Conservation (phyloP, 345 rosid species). For the Gossypium rotundifolium region DNA sequence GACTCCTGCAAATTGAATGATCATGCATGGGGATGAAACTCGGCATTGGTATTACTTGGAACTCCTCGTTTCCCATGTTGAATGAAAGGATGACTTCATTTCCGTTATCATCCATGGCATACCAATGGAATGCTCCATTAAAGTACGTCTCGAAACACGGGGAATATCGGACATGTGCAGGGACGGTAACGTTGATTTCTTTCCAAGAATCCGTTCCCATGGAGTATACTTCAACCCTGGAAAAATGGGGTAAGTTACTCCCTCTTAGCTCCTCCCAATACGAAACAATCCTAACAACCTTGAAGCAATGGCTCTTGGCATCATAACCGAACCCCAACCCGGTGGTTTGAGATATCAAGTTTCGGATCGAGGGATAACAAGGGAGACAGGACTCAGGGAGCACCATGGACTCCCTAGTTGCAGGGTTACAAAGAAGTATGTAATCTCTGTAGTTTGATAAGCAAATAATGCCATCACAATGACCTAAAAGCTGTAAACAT, state of each 20-base stretch:
- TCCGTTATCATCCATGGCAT: not conserved
- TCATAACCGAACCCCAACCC: conserved; percentile 12
- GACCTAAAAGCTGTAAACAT: conserved; percentile 9
- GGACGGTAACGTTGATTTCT: conserved; percentile 2
- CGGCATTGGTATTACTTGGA: not conserved
- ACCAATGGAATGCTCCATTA: conserved; percentile 9
- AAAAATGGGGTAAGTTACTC: not conserved
- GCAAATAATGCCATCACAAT: conserved; percentile 13
- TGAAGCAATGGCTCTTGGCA: not conserved
- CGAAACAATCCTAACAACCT: conserved; percentile 9
- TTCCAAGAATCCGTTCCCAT: conserved; percentile 6
- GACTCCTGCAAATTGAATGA: not conserved
- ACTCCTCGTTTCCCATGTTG: conserved; percentile 1
- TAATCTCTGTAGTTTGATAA: conserved; percentile 8
- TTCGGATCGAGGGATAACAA: not conserved
- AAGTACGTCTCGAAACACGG: conserved; percentile 10
- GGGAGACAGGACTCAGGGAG: conserved; percentile 4
- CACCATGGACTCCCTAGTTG: conserved; percentile 11
- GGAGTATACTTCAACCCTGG: conserved; percentile 10
- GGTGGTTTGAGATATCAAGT: not conserved
- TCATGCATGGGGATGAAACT: not conserved
- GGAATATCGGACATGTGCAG: conserved; percentile 5
- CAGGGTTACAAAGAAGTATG: conserved; percentile 9
- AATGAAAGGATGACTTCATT: conserved; percentile 8
- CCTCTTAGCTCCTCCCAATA: conserved; percentile 2